Conservation (phyloP, 306 rosid species). For the Quercus suber region DNA sequence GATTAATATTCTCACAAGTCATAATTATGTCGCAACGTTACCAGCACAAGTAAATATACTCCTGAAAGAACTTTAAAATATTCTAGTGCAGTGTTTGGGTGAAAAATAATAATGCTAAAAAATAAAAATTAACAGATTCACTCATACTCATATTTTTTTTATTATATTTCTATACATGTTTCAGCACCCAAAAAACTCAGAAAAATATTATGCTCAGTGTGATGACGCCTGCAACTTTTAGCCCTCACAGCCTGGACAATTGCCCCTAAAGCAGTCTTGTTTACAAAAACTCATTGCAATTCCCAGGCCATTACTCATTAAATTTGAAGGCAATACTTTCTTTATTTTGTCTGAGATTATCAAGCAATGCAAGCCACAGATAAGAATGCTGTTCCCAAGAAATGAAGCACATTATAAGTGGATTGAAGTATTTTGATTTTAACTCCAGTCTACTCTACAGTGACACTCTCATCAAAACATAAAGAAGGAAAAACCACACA, state of each 20-base stretch:
- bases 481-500: conserved; percentile 3
- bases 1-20: not conserved
- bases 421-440: not conserved
- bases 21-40: not conserved
- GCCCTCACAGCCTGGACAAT: not conserved
- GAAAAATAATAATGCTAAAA: not conserved
- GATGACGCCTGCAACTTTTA: not conserved
- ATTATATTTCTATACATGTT: not conserved
- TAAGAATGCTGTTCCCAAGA: conserved; percentile 10
- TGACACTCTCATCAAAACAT: conserved; percentile 11
- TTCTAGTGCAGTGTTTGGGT: not conserved
- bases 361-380: conserved; percentile 10
- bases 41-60: not conserved
- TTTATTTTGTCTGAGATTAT: not conserved
- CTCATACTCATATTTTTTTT: not conserved
- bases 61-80: not conserved
- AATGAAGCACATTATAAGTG: not conserved
- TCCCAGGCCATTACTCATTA: not conserved
- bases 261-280: not conserved
- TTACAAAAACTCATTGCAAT: not conserved
- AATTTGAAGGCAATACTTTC: not conserved
- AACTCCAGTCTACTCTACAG: not conserved
- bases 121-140: not conserved
- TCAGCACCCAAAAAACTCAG: not conserved
- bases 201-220: not conserved